Percentiles rank a stretch among this genome's conserved stretches.
phyloP scores from a whole-genome alignment of 1,284 basidiomycete species.

The Cryptococcus jaspeensis region DNA sequence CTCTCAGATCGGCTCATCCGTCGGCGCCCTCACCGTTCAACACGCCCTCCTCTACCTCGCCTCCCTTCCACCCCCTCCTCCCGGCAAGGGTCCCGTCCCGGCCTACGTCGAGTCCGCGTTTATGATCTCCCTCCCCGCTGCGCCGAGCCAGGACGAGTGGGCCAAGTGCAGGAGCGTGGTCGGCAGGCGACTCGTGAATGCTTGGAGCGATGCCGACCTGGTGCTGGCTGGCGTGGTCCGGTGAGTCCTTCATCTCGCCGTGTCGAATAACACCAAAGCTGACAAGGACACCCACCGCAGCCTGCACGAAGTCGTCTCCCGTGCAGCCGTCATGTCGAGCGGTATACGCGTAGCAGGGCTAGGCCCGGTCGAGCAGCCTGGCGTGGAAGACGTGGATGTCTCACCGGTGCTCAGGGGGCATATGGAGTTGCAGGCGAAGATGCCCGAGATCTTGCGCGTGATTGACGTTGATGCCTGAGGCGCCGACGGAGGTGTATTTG shows the following conservation, averaged over 20 bases:
- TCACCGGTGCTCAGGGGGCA: constrained; percentile 48
- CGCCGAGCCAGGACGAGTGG: constrained; percentile 54
- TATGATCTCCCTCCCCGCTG: constrained; percentile 55
- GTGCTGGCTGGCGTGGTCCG: constrained; percentile 57
- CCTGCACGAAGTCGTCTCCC: constrained; percentile 55
- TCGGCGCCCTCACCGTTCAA: constrained; percentile 58
- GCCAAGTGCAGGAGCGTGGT: constrained; percentile 52
- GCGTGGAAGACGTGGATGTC: constrained; percentile 53
- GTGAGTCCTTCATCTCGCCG: constrained; percentile 17
- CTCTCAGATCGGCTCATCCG: constrained; percentile 55
- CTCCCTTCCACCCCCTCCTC: constrained; percentile 36
- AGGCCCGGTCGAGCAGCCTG: constrained; percentile 46
- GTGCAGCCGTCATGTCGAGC: constrained; percentile 47
- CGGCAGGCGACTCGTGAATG: constrained; percentile 56
- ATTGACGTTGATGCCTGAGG: constrained; percentile 44
- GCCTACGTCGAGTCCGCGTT: constrained; percentile 57
- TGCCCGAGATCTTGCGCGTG: constrained; percentile 45
- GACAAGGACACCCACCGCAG: constrained; percentile 22
- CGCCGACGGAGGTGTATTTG: not conserved
- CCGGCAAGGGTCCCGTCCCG: constrained; percentile 35
- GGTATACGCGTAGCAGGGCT: constrained; percentile 51
- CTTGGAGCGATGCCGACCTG: constrained; percentile 53
- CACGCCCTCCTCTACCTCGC: constrained; percentile 56
- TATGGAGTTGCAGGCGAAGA: constrained; percentile 48
- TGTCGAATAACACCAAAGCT: not conserved